Evolutionary conservation across 1,284 basidiomycete genomes (phyloP), one percentile per base, ranked within the genome.

Genomic region (Boletus semigastroideus): DNA sequence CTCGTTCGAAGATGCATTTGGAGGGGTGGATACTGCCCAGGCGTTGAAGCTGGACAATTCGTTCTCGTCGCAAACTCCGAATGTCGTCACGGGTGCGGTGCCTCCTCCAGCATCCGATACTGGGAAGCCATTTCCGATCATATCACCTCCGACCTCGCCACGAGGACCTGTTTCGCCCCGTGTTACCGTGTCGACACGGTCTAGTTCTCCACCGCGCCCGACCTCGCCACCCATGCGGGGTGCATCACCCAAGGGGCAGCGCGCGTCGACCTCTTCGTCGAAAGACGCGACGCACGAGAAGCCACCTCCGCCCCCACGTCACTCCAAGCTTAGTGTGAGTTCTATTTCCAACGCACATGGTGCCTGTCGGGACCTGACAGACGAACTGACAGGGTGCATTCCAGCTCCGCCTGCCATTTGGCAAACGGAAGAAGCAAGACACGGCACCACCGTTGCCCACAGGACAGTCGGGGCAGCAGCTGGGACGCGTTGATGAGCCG

Each of bases 401-500:
- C 16, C 59, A 90, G 87, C 80, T 92, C 54, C 88, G 87, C 47
- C 68, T 92, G 56, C 88, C 88, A 1, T 92, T 92, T 62, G 83
- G 84, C 34, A 80, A 77, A 68, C 87, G 81, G 73, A 89, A 86
- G 73, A 85, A 86, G 62, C 78, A 83, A 52, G 78, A 82, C 30
- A 72, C 76, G 47, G 57, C 62, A 57, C 75, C 78, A 31, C 75
- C 82, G 11, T 67, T 82, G 31, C 71, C 75, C 2, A 59, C 76
- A 4, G 67, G 77, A 0, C 67, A 75, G 12, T 61, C 72, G 2
- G 69, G 75, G 5, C 74, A 76, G 41, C 63, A 72, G 53, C 65
- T 78, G 12, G 65, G 77, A 52, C 72, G 82, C 63, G 69, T 76
- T 19, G 61, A 84, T 51, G 78, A 82, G 50, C 72, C 78, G 7